Evolutionary conservation across 257 asterid species (phyloP).

Genomic region (Apocynum venetum): DNA sequence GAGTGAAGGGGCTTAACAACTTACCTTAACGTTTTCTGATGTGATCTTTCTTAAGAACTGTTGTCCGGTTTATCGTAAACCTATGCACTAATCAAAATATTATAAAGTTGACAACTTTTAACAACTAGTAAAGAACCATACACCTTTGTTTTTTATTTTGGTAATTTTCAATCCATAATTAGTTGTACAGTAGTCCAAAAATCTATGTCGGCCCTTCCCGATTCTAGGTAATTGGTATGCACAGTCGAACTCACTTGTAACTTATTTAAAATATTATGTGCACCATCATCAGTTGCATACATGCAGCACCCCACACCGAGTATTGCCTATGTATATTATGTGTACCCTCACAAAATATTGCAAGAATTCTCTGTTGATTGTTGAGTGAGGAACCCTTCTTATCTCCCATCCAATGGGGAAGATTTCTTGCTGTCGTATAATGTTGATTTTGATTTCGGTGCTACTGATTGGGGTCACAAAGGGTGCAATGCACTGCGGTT

Average conservation of each 20-base stretch:
- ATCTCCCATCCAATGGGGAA: conserved; percentile 11
- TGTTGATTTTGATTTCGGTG: neutral
- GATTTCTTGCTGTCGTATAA: neutral
- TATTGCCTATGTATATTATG: neutral
- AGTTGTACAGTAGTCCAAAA: neutral
- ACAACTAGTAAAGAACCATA: neutral
- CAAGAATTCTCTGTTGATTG: neutral
- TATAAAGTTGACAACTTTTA: conserved; percentile 16
- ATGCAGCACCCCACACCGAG: neutral
- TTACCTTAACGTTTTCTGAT: neutral
- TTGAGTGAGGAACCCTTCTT: neutral
- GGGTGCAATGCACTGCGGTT: conserved; percentile 27
- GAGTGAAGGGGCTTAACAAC: no score
- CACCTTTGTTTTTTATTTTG: neutral
- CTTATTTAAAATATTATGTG: conserved; percentile 8
- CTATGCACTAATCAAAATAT: conserved; percentile 5
- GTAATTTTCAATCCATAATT: neutral
- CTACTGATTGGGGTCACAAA: neutral
- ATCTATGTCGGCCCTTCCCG: conserved; percentile 5
- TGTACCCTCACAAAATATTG: neutral
- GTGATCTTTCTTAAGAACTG: conserved; percentile 27
- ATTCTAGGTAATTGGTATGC: conserved; percentile 11
- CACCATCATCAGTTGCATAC: neutral
- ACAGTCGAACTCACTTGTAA: neutral
- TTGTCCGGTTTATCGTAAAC: conserved; percentile 27